Percentiles rank a stretch among this genome's conserved stretches.
phyloP scores from a whole-genome alignment of 768 basidiomycete genomes.

The Paxillus ammoniavirescens region DNA sequence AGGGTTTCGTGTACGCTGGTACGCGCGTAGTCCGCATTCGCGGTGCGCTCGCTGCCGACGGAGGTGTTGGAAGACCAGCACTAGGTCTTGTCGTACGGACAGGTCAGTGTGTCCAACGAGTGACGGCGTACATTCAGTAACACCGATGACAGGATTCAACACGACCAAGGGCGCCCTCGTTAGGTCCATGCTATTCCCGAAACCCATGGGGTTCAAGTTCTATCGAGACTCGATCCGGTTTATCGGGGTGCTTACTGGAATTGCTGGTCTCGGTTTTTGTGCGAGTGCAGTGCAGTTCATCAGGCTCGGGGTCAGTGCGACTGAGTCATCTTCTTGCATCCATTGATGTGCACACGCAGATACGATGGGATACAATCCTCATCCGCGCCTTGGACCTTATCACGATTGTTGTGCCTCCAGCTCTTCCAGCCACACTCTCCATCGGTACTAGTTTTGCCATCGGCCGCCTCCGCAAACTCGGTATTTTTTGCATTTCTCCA shows the following conservation, averaged over 20 bases:
- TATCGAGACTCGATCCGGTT: slow-evolving; percentile 91
- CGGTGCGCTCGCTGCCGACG: slow-evolving; percentile 54
- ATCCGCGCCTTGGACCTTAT: slow-evolving; percentile 92
- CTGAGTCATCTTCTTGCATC: not conserved
- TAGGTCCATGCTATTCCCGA: slow-evolving; percentile 97
- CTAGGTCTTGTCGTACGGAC: slow-evolving; percentile 85
- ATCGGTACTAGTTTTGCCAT: slow-evolving; percentile 98
- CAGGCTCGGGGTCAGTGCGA: slow-evolving; percentile 69
- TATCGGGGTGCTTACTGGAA: slow-evolving; percentile 86
- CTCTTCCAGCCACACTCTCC: slow-evolving; percentile 93
- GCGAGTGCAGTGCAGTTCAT: slow-evolving; percentile 92
- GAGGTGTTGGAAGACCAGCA: slow-evolving; percentile 55
- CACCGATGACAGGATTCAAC: slow-evolving; percentile 66
- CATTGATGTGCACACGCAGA: slow-evolving; percentile 40
- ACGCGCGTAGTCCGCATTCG: slow-evolving; percentile 75
- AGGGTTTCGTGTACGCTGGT: slow-evolving; percentile 86
- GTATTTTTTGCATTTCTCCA: slow-evolving; percentile 96
- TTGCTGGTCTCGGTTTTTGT: slow-evolving; percentile 89
- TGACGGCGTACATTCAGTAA: slow-evolving; percentile 3
- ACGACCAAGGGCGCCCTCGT: slow-evolving; percentile 97
- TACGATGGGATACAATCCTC: slow-evolving; percentile 87
- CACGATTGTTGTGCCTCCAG: slow-evolving; percentile 97
- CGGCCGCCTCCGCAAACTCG: slow-evolving; percentile 76
- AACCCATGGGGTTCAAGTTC: slow-evolving; percentile 98
- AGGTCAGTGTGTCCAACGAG: slow-evolving; percentile 43